Evolutionary conservation across 2,329 filamentous ascomycete genomes (phyloP).

Genomic region (Plectosphaerella plurivora): DNA sequence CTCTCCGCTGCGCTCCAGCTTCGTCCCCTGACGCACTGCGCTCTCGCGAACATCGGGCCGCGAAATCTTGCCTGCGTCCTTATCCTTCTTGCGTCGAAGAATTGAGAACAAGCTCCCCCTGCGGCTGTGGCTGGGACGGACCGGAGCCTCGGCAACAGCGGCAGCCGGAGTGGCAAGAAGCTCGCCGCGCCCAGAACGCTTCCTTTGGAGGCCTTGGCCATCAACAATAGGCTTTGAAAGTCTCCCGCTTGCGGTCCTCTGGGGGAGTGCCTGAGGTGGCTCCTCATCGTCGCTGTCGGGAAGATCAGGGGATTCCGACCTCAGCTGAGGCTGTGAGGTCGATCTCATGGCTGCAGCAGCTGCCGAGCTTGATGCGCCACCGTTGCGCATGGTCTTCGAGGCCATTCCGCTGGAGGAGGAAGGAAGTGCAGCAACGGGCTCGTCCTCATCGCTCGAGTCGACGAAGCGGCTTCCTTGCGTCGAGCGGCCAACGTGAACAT

Average conservation of each 20-base stretch:
- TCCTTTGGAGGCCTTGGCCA: conserved; percentile 26
- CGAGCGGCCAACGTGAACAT: conserved; percentile 27
- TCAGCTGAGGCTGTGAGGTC: conserved; percentile 35
- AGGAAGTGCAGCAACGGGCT: conserved; percentile 65
- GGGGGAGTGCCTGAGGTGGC: conserved; percentile 13
- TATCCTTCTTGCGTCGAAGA: conserved; percentile 61
- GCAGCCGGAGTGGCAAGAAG: conserved; percentile 17
- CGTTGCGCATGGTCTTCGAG: conserved; percentile 23
- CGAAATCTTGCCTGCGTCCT: conserved; percentile 46
- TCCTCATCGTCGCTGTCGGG: conserved; percentile 54
- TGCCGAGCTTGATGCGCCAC: conserved; percentile 21
- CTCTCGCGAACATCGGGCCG: conserved; percentile 50
- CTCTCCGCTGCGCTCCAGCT: conserved; percentile 52
- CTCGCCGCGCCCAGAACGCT: conserved; percentile 35
- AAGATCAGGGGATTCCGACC: conserved; percentile 50
- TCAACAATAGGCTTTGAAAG: conserved; percentile 15
- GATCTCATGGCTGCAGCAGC: conserved; percentile 31
- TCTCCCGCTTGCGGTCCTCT: conserved; percentile 9
- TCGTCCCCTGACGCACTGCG: conserved; percentile 57
- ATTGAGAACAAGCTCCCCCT: conserved; percentile 52
- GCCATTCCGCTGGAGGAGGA: conserved; percentile 56
- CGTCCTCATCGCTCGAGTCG: conserved; percentile 65
- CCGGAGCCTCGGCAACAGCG: conserved; percentile 14
- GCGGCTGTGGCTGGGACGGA: conserved; percentile 26
- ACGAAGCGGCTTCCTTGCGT: conserved; percentile 57